Conservation (phyloP, 257 asterid species). For the Coffea eugenioides region DNA sequence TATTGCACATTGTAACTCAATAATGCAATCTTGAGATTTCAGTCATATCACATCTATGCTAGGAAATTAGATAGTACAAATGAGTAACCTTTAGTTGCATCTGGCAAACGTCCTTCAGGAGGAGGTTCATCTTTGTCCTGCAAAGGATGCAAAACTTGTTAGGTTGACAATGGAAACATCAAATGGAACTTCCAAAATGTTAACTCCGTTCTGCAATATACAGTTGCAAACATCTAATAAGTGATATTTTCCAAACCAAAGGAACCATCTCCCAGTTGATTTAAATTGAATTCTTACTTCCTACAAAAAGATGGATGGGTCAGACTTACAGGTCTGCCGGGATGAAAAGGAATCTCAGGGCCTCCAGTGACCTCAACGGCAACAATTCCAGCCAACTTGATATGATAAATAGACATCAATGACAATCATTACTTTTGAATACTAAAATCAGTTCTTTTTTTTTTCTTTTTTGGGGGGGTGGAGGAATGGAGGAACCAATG, state of each 20-base stretch:
- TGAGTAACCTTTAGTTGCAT: constrained; percentile 71
- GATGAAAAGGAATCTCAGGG: constrained; percentile 52
- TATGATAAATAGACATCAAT: not conserved
- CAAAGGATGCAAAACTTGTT: not conserved
- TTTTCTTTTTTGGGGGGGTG: too few relatives aligned
- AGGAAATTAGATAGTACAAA: not conserved
- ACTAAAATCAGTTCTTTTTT: too few relatives aligned
- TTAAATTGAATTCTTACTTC: not conserved
- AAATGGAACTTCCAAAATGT: too few relatives aligned
- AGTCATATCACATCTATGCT: not conserved
- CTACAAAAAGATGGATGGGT: too few relatives aligned
- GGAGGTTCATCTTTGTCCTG: constrained; percentile 80
- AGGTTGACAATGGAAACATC: too few relatives aligned
- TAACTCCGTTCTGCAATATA: too few relatives aligned
- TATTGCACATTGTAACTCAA: not conserved
- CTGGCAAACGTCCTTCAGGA: constrained; percentile 79
- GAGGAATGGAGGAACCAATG: too few relatives aligned
- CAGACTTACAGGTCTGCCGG: constrained; percentile 64
- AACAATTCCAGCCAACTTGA: constrained; percentile 6
- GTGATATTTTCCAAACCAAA: not conserved
- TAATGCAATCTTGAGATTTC: not conserved
- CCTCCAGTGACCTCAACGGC: too few relatives aligned
- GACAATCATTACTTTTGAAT: not conserved
- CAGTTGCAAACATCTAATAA: too few relatives aligned
- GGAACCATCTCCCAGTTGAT: not conserved